A percentile compares a stretch with the other conserved stretches of the same genome.
Evolutionary conservation across 2,329 filamentous ascomycete species (phyloP).

Genomic region (Aspergillus vadensis): DNA sequence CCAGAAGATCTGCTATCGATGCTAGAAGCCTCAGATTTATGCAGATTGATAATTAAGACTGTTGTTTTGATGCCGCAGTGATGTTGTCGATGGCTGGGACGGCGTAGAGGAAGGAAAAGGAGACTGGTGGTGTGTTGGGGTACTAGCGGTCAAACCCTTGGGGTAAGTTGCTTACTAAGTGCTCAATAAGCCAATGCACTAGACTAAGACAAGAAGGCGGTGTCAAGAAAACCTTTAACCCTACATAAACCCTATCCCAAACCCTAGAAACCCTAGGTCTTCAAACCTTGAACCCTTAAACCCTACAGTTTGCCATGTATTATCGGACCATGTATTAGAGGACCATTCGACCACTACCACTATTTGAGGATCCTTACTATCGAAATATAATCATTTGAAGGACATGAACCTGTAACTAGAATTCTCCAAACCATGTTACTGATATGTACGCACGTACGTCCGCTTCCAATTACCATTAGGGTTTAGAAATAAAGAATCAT

Average conservation of each 20-base stretch:
- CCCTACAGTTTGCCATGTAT: neutral
- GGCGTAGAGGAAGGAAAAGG: neutral
- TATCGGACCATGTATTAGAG: too few species aligned
- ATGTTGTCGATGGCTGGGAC: neutral
- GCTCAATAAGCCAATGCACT: accelerated
- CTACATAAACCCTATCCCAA: too few species aligned
- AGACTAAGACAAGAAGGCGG: too few species aligned
- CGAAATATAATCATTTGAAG: too few species aligned
- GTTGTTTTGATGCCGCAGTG: neutral
- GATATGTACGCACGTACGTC: too few species aligned
- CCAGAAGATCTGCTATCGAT: neutral
- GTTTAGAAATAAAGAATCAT: too few species aligned
- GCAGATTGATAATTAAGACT: neutral
- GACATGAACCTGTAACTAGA: too few species aligned
- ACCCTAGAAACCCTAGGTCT: neutral
- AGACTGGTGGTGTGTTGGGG: neutral
- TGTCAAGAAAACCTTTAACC: too few species aligned
- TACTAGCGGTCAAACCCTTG: neutral
- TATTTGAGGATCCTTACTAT: too few species aligned
- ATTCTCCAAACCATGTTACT: too few species aligned
- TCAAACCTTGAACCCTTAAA: neutral
- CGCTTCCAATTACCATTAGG: too few species aligned
- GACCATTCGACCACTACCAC: too few species aligned
- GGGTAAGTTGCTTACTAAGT: neutral
- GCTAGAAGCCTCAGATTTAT: neutral